A percentile compares a stretch with the other conserved stretches of the same genome.
Conservation (phyloP, 306 rosid genomes). For the Arachis stenosperma region DNA sequence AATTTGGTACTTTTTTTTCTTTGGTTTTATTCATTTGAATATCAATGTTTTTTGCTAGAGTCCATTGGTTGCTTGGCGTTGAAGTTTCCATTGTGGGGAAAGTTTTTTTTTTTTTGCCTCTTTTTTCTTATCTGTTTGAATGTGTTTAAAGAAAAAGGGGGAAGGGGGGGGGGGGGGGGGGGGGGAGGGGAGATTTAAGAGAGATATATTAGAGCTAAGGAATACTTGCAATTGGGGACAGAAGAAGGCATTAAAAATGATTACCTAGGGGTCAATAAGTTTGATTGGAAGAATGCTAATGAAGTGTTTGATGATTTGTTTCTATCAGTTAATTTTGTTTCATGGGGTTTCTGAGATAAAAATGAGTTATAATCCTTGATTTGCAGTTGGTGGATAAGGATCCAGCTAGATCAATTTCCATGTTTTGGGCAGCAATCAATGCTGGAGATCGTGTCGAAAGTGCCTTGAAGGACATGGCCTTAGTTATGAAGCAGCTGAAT, state of each 20-base stretch:
- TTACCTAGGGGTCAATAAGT: not conserved
- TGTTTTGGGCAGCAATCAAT: slow-evolving; percentile 94
- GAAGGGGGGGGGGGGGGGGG: no score
- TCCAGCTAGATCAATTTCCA: slow-evolving; percentile 74
- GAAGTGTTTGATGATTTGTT: not conserved
- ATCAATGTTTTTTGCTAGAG: slow-evolving; percentile 27
- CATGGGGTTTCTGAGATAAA: slow-evolving; percentile 7
- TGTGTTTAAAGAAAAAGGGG: not conserved
- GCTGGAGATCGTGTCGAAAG: slow-evolving; percentile 93
- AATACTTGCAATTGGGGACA: not conserved
- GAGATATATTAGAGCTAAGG: no score
- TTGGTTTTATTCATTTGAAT: not conserved
- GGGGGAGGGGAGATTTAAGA: no score
- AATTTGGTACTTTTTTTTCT: not conserved
- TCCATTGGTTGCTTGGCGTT: slow-evolving; percentile 40
- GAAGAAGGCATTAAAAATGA: not conserved
- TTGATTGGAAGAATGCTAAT: not conserved
- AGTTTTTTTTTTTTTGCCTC: slow-evolving; percentile 6
- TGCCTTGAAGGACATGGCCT: slow-evolving; percentile 95
- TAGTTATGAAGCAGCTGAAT: slow-evolving; percentile 87
- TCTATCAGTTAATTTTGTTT: not conserved
- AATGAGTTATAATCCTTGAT: slow-evolving; percentile 25
- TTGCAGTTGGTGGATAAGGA: slow-evolving; percentile 84
- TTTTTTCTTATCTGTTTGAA: slow-evolving; percentile 15
- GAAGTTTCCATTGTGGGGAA: slow-evolving; percentile 10